Conservation (phyloP, 2,329 filamentous ascomycete species). For the Talaromyces albobiverticillius region DNA sequence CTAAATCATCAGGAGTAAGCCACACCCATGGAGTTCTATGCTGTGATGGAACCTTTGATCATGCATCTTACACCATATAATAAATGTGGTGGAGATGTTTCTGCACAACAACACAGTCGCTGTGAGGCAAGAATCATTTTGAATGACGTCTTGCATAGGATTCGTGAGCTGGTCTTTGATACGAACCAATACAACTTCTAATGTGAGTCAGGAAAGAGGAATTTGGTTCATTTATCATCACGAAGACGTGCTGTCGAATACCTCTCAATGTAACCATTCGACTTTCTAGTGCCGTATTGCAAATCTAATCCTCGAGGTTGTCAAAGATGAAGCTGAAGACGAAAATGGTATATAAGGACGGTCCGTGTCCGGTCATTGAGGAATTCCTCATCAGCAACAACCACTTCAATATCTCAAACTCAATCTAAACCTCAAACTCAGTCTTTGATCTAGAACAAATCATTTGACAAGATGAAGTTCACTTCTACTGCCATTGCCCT, state of each 20-base stretch:
- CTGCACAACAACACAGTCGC: neutral
- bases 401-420: neutral
- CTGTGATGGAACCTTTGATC: neutral
- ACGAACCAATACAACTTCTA: neutral
- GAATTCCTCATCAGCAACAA: neutral
- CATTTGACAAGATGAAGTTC: constrained; percentile 11
- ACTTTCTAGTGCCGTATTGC: constrained; percentile 2
- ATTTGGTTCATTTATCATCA: neutral
- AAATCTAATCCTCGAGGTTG: neutral
- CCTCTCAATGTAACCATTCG: constrained; percentile 13
- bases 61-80: neutral
- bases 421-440: neutral
- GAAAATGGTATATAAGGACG: constrained; percentile 3
- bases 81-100: neutral
- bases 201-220: neutral
- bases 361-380: neutral
- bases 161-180: neutral
- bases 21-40: no score
- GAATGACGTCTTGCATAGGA: neutral
- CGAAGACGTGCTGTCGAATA: neutral
- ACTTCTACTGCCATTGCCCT: constrained; percentile 10
- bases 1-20: no score
- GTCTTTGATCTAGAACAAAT: neutral
- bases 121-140: neutral
- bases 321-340: neutral